A percentile compares a stretch with the other conserved stretches of the same genome.
These are phyloP conservation scores for Schizothecium vesticola DNA, from an alignment of 495 filamentous ascomycete genomes.

Conservation along the genomic window DNA sequence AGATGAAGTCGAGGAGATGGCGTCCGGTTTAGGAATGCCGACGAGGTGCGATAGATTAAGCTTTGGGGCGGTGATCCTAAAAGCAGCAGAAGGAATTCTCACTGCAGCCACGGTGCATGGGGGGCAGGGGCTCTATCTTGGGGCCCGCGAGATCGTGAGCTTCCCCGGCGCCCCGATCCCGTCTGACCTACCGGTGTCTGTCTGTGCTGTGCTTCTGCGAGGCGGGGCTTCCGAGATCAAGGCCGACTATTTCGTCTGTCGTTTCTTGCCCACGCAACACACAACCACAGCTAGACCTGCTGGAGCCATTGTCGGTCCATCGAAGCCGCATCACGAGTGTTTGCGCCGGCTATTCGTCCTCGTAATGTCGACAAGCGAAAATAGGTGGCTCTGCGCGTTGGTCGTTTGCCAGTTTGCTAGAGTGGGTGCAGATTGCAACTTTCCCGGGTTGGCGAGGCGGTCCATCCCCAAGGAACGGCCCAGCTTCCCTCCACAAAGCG, in stretches of 20 bases:
- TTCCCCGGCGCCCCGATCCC: not conserved
- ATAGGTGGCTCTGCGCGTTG: not conserved
- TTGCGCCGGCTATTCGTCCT: not conserved
- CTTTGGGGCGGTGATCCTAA: not conserved
- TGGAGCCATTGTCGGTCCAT: not conserved
- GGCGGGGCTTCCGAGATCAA: not conserved
- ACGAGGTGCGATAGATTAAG: not conserved
- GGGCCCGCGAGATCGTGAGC: not conserved
- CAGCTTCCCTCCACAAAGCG: no score
- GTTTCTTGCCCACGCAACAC: not conserved
- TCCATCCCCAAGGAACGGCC: not conserved
- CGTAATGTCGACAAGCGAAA: constrained; percentile 3
- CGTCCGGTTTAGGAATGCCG: not conserved
- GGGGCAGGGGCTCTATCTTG: constrained; percentile 3
- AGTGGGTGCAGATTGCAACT: constrained; percentile 8
- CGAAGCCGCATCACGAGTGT: not conserved
- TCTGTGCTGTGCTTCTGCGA: not conserved
- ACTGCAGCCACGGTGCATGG: not conserved
- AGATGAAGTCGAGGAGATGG: not conserved
- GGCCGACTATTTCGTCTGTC: no score
- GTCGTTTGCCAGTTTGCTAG: not conserved
- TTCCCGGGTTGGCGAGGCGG: not conserved
- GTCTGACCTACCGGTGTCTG: not conserved
- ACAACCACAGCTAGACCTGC: not conserved
- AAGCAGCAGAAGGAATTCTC: not conserved